Base-by-base conservation (phyloP, 116 monocot species). In the Trichopus zeylanicus region DNA sequence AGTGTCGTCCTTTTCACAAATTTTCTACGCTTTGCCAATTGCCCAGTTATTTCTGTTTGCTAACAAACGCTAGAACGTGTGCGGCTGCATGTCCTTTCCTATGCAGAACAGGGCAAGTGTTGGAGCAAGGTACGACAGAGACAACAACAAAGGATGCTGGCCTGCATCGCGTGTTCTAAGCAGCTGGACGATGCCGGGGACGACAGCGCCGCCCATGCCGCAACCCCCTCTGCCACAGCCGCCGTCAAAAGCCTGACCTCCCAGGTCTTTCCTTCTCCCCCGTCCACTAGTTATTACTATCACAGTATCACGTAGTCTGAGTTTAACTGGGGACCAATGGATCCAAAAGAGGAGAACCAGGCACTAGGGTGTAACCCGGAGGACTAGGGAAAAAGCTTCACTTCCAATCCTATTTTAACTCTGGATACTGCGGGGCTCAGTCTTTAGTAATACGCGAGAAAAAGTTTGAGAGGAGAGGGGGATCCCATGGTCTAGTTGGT, bases 81-180 rank as follows among this genome's bases (percentile, higher is more conserved):
- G 6, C 8, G 32, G 8, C 32, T 33, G 32, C 4, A 33, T 5
- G 4, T 8, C 8, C 6, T 4, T 4, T 33, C n/a, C n/a, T 42
- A 42, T 42, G 18, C 42, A n/a, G 12, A 13, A n/a, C 42, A 42
- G 12, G 13, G 42, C 42, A 42, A 2, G n/a, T 15, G n/a, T 15
- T 42, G 42, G 1, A 16, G 42, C 18, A 0, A 9, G n/a, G n/a
- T n/a, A 42, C 18, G 42, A 42, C 49, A 3, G 42, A 42, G 42
- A 42, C 42, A 42, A n/a, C n/a, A n/a, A 42, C 49, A 49, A n/a
- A 55, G 58, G 28, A 91, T 91, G 91, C 55, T 91, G 72, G 75
- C 91, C 61, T 91, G 85, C 77, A 86, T 91, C 48, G 85, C 91
- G 12, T 91, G 91, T 46, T 72, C 83, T 27, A 89, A 83, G 81